Evolutionary conservation across 208 protist genomes (phyloP), one percentile per base, ranked within the genome.

Genomic region (Trypanosoma boissoni): DNA sequence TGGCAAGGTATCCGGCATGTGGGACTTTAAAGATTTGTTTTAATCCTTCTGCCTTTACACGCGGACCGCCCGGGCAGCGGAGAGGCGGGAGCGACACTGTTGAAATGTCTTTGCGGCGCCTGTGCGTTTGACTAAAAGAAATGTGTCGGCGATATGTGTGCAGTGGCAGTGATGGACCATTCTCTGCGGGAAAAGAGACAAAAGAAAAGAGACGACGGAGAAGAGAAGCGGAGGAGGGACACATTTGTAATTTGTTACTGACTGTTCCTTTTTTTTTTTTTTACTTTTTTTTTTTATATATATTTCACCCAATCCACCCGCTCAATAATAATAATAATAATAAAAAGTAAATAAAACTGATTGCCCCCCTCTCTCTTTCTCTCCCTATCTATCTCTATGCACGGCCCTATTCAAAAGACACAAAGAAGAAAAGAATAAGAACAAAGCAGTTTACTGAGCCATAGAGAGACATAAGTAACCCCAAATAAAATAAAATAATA

Each of bases 11-110:
- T 20, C 86, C 86, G 27, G 84, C 86, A 59, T 92, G 83, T 0
- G 86, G 86, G 4, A 94, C 86, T 62, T 92, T 92, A 65, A 81
- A 94, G 23, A 94, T 74, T 2, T 88, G 77, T 67, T 93, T 96
- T 50, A 96, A 62, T 14, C 76, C 86, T 50, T 85, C 77, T 21
- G 86, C 69, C 56, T 82, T 87, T 26, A 94, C 67, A 8, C 89
- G 83, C 7, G 86, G 86, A 1, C 89, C 89, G 26, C 89, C 89
- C 1, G 88, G 88, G 50, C 88, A 95, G 8, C 78, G 74, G 46
- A 95, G 74, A 12, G 78, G 76, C 1, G 82, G 80, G 7, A 94
- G 64, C 18, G 72, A 41, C n/a, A 73, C 0, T 21, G 23, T 5
- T 10, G 16, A 6, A 16, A 4, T 29, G 18, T 18, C 36, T 18